Percentiles rank a stretch among this genome's conserved stretches.
Evolutionary conservation across 2,329 filamentous ascomycete genomes (phyloP).

Genomic region (Neospermospora avenae): DNA sequence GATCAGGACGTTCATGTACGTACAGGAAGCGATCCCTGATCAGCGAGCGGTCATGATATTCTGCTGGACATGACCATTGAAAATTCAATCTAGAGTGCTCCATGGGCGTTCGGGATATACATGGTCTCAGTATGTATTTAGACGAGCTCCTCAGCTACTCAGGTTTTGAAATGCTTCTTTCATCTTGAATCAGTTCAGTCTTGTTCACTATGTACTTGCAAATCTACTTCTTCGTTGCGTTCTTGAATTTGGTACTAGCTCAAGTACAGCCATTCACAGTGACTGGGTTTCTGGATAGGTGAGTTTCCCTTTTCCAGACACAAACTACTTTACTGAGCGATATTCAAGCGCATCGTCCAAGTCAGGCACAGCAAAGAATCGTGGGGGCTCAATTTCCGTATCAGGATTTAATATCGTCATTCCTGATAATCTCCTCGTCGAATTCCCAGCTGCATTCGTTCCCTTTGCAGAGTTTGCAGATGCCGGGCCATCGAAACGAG

Average conservation of each 20-base stretch:
- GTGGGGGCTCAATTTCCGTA: constrained; percentile 44
- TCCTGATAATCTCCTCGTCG: constrained; percentile 48
- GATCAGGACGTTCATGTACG: neutral
- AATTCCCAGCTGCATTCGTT: constrained; percentile 46
- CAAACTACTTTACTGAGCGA: neutral
- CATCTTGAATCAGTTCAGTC: neutral
- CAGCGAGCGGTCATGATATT: too few species aligned
- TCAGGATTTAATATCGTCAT: constrained; percentile 45
- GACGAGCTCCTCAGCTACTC: neutral
- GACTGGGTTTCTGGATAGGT: constrained; percentile 10
- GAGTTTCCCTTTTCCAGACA: neutral
- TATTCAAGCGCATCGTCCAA: constrained; percentile 7
- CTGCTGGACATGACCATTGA: neutral
- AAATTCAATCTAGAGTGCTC: neutral
- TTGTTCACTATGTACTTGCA: neutral
- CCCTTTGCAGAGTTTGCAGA: constrained; percentile 35
- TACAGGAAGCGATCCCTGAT: too few species aligned
- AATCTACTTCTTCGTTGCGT: neutral
- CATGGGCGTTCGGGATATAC: neutral
- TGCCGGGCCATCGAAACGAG: constrained; percentile 6
- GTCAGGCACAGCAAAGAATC: constrained; percentile 34
- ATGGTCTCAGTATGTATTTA: neutral
- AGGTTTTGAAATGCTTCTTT: neutral
- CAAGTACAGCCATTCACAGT: constrained; percentile 14
- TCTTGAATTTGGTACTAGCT: constrained; percentile 1